phyloP scores from a whole-genome alignment of 371 early-diverging fungal species.

The Ordospora pajunii region DNA sequence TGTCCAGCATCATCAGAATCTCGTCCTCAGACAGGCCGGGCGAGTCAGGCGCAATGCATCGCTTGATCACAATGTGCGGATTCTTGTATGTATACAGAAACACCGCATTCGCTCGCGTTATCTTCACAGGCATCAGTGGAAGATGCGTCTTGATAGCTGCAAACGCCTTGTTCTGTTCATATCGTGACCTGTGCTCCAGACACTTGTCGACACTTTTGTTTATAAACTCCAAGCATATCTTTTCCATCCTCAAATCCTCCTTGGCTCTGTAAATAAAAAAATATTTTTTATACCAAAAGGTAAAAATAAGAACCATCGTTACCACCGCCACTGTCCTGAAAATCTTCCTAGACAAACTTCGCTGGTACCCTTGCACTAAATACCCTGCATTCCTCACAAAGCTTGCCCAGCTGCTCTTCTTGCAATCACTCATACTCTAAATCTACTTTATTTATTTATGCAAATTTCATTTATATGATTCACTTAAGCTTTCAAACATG shows the following conservation, averaged over 20 bases:
- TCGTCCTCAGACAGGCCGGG: conserved; percentile 53
- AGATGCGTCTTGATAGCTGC: conserved; percentile 22
- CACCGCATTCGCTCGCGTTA: conserved; percentile 54
- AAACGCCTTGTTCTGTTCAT: conserved; percentile 55
- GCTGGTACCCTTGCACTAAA: not conserved
- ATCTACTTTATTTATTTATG: no score
- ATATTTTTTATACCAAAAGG: conserved; percentile 20
- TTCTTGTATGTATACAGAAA: conserved; percentile 34
- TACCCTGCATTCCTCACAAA: no score
- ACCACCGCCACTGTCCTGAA: not conserved
- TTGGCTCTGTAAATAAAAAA: not conserved
- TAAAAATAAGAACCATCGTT: not conserved
- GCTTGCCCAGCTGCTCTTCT: no score
- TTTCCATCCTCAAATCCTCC: conserved; percentile 19
- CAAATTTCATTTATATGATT: no score
- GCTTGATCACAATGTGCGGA: conserved; percentile 52
- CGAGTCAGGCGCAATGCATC: conserved; percentile 53
- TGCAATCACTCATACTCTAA: no score
- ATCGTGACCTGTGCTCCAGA: conserved; percentile 36
- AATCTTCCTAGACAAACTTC: not conserved
- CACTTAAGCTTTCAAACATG: no score
- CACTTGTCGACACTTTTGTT: conserved; percentile 47
- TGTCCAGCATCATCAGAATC: conserved; percentile 33
- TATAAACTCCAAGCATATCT: conserved; percentile 37
- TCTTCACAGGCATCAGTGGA: conserved; percentile 53